phyloP scores from a whole-genome alignment of 164 flowering plant species.

The Vitis cinerea region DNA sequence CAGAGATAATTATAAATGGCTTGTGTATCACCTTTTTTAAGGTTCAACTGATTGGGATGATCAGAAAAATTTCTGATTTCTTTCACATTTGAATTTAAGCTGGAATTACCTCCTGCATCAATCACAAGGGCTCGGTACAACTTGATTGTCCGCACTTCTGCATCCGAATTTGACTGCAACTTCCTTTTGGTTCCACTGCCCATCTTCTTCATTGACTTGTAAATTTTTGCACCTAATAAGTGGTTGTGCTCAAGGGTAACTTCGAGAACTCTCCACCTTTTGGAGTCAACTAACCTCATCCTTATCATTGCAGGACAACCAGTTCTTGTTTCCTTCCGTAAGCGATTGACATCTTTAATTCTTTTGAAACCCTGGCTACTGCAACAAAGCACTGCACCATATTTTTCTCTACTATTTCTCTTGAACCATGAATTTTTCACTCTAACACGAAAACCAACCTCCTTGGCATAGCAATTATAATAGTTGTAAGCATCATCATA shows the following conservation, averaged over 20 bases:
- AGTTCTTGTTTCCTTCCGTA: slow-evolving; percentile 63
- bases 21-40: slow-evolving; percentile 40
- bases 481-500: slow-evolving; percentile 73
- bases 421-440: slow-evolving; percentile 73
- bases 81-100: slow-evolving; percentile 18
- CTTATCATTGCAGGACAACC: slow-evolving; percentile 78
- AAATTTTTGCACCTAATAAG: slow-evolving; percentile 36
- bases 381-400: slow-evolving; percentile 69
- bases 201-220: slow-evolving; percentile 45
- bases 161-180: slow-evolving; percentile 23
- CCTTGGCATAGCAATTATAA: slow-evolving; percentile 65
- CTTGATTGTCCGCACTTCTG: slow-evolving; percentile 38
- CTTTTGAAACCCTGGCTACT: slow-evolving; percentile 71
- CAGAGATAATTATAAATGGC: slow-evolving; percentile 40
- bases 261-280: slow-evolving; percentile 66
- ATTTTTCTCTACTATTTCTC: slow-evolving; percentile 58
- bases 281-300: slow-evolving; percentile 56
- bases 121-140: slow-evolving; percentile 40
- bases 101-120: slow-evolving; percentile 34
- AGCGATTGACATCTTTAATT: slow-evolving; percentile 60
- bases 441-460: slow-evolving; percentile 61
- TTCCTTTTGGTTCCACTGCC: slow-evolving; percentile 35
- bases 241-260: slow-evolving; percentile 67
- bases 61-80: slow-evolving; percentile 18
- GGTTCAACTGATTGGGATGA: slow-evolving; percentile 28